Evolutionary conservation across 768 basidiomycete genomes (phyloP), one percentile per base, ranked within the genome.

Genomic region (Lactifluus hygrophoroides): DNA sequence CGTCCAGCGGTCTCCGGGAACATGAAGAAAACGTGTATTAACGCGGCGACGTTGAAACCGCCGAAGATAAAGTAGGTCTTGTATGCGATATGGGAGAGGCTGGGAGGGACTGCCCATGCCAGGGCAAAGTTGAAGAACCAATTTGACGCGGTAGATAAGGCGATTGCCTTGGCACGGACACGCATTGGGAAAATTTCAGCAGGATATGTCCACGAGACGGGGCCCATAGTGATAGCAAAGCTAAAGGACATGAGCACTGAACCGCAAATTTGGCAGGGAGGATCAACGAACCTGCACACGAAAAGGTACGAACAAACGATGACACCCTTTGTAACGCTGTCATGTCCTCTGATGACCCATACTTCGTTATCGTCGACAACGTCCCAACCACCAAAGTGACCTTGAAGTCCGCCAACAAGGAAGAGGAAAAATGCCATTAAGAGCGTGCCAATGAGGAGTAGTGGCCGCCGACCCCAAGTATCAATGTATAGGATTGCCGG

Each of bases 21-120:
- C 77, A 85, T 84, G 78, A 90, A 88, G 66, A 85, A 74, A 58
- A 89, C 74, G 64, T 88, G 86, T 52, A 88, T 72, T 68, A 78
- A 84, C 1, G 82, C 84, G 1, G 83, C 81, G 58, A 85, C 82
- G 75, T 87, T 86, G 80, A 88, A 88, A 10, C 85, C 72, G 9
- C 83, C 86, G 67, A 89, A 88, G 69, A 88, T 82, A 71, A 87
- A 87, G 71, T 88, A 89, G 2, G 79, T 88, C 72, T 81, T 85
- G 78, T 82, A 85, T 16, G 84, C 85, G 59, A 90, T 87, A 63
- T 63, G 75, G 28, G 79, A 69, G 48, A 90, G 78, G 7, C 80
- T 81, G 0, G 88, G 86, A 1, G 88, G 88, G 1, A 88, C 86
- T 8, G 85, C 85, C 73, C 81, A 74, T 0, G 71, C 70, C 60